Percentiles rank a stretch among this genome's conserved stretches.
Conservation (phyloP, 2,329 filamentous ascomycete genomes). For the Coleophoma crateriformis region DNA sequence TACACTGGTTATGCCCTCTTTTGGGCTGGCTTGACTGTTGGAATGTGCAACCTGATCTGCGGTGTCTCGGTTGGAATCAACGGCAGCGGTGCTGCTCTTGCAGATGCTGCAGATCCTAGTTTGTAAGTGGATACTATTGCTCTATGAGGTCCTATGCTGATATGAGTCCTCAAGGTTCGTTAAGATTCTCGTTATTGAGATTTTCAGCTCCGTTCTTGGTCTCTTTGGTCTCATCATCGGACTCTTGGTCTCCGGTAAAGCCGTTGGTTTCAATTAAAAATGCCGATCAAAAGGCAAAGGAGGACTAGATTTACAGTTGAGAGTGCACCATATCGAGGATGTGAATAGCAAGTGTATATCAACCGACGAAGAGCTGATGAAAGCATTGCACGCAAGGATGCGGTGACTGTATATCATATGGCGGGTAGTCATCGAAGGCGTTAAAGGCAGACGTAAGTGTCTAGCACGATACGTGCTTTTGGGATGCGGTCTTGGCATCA, state of each 20-base stretch:
- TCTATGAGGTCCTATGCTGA: background rate
- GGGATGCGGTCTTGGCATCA: too few relatives aligned
- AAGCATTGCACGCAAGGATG: background rate
- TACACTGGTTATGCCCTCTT: slow-evolving; percentile 95
- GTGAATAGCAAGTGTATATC: too few relatives aligned
- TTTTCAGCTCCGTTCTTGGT: slow-evolving; percentile 96
- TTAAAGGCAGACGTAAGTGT: too few relatives aligned
- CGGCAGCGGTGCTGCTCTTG: slow-evolving; percentile 90
- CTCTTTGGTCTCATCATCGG: slow-evolving; percentile 96
- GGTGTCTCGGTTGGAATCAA: slow-evolving; percentile 98
- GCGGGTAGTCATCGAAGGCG: too few relatives aligned
- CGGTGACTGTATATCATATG: background rate
- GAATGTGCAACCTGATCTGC: slow-evolving; percentile 92
- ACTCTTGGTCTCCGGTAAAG: slow-evolving; percentile 80
- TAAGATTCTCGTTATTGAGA: slow-evolving; percentile 98
- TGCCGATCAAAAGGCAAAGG: too few relatives aligned
- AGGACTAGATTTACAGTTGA: too few relatives aligned
- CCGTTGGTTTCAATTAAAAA: slow-evolving; percentile 55
- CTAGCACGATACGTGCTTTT: too few relatives aligned
- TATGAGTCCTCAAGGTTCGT: slow-evolving; percentile 63
- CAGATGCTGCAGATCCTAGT: slow-evolving; percentile 86
- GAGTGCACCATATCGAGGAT: too few relatives aligned
- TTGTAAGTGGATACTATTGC: slow-evolving; percentile 54
- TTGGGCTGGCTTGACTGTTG: slow-evolving; percentile 92
- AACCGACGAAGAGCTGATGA: too few relatives aligned